Evolutionary conservation across 2,329 filamentous ascomycete species (phyloP), one percentile per base, ranked within the genome.

Genomic region (Aspergillus unguis): DNA sequence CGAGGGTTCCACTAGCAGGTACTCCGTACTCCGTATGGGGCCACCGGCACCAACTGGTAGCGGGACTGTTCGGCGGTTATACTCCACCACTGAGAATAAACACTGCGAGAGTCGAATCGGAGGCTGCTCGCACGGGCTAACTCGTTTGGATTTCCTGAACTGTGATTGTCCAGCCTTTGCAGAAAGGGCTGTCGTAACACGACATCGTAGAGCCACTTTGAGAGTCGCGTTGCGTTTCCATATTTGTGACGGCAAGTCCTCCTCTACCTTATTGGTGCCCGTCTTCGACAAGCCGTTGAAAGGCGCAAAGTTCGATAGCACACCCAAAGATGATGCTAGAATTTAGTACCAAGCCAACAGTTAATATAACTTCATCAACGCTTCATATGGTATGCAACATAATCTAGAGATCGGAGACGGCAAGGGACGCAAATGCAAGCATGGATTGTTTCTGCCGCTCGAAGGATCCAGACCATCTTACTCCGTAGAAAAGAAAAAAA

Each of bases 21-120:
- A 40, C 42, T 32, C 32, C 32, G 42, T 47, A 17, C 17, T 17
- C 17, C 17, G 28, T 36, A n/a, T 36, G 10, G 35, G 17, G 35
- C 10, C 35, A 25, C 32, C 45, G 25, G 23, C 33, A 25, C 38
- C 44, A 44, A 44, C 35, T 36, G 17, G 35, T 36, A n/a, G 35
- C 8, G 41, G 48, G 37, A 40, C 37, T 23, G 37, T 40, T 40
- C 37, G 23, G 26, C 37, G 37, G 23, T n/a, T n/a, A 44, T 52
- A 36, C 46, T 53, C 50, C 55, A 55, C 54, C 50, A 52, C n/a
- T 45, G 8, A 29, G 9, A 32, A 26, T 10, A 17, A 28, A 26
- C 25, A 28, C 26, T 27, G 26, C 6, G 5, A 11, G n/a, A 36
- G 33, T n/a, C 33, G 17, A 17, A 10, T 36, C 33, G 11, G 11